phyloP scores from a whole-genome alignment of 805 yeast genomes.

The Candida sakaeoensis region DNA sequence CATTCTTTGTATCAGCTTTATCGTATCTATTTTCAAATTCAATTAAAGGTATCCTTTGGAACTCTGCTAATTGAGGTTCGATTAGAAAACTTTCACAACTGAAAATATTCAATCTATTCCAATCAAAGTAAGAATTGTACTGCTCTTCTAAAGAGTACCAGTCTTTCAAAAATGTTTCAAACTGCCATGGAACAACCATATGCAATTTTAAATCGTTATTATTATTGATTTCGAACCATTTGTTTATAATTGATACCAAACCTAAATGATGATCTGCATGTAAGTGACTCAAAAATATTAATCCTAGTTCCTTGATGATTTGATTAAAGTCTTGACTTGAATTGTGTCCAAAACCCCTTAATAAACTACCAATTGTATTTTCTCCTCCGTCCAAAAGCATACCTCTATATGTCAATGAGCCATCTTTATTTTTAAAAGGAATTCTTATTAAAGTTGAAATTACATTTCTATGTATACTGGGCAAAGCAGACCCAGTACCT shows the following conservation, averaged over 20 bases:
- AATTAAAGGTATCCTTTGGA: slow-evolving; percentile 18
- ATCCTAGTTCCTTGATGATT: slow-evolving; percentile 56
- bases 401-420: slow-evolving; percentile 31
- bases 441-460: slow-evolving; percentile 72
- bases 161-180: slow-evolving; percentile 61
- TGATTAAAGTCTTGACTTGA: slow-evolving; percentile 30
- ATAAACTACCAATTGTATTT: slow-evolving; percentile 72
- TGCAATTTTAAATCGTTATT: slow-evolving; percentile 39
- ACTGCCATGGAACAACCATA: slow-evolving; percentile 74
- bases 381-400: slow-evolving; percentile 93
- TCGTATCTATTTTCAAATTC: slow-evolving; percentile 33
- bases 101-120: slow-evolving; percentile 45
- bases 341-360: slow-evolving; percentile 54
- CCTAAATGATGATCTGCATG: slow-evolving; percentile 99
- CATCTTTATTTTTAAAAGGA: slow-evolving; percentile 41
- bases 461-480: slow-evolving; percentile 82
- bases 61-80: slow-evolving; percentile 28
- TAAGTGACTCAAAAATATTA: slow-evolving; percentile 78
- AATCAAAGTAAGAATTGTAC: slow-evolving; percentile 22
- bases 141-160: slow-evolving; percentile 52
- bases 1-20: slow-evolving; percentile 12
- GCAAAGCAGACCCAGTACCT: slow-evolving; percentile 93
- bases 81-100: slow-evolving; percentile 58
- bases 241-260: slow-evolving; percentile 58
- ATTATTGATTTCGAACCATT: slow-evolving; percentile 54